Conservation (phyloP, 208 protist genomes). For the Leishmania tarentolae region DNA sequence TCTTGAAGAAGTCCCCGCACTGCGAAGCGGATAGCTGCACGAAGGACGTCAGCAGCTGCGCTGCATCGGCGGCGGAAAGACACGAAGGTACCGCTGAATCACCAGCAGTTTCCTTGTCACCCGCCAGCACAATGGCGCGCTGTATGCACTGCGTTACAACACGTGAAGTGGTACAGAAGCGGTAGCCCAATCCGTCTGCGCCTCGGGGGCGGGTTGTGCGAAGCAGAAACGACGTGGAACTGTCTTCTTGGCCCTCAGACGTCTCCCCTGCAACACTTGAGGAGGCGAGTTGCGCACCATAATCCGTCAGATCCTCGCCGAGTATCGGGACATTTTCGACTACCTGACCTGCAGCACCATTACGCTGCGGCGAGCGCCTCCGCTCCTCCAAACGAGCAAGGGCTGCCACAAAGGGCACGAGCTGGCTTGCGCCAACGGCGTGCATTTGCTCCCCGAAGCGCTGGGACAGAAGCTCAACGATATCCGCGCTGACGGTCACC, state of each 20-base stretch:
- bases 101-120: background rate
- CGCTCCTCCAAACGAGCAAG: slow-evolving; percentile 30
- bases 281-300: background rate
- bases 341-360: background rate
- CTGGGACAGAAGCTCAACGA: slow-evolving; percentile 70
- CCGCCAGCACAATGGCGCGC: slow-evolving; percentile 15
- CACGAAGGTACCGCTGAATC: background rate
- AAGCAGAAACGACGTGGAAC: background rate
- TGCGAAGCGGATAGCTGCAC: slow-evolving; percentile 30
- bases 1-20: slow-evolving; percentile 16
- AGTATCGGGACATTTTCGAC: background rate
- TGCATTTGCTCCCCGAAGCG: slow-evolving; percentile 57
- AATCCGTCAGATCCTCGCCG: background rate
- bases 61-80: slow-evolving; percentile 15
- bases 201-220: background rate
- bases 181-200: slow-evolving; percentile 4
- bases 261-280: background rate
- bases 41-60: slow-evolving; percentile 18
- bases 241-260: background rate
- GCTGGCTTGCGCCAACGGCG: slow-evolving; percentile 50
- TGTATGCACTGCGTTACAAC: slow-evolving; percentile 27
- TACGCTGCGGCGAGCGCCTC: background rate
- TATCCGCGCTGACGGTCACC: slow-evolving; percentile 40
- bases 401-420: slow-evolving; percentile 57
- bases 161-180: slow-evolving; percentile 22